Evolutionary conservation across 2,329 filamentous ascomycete species (phyloP).

Genomic region (Chaetomium strumarium): DNA sequence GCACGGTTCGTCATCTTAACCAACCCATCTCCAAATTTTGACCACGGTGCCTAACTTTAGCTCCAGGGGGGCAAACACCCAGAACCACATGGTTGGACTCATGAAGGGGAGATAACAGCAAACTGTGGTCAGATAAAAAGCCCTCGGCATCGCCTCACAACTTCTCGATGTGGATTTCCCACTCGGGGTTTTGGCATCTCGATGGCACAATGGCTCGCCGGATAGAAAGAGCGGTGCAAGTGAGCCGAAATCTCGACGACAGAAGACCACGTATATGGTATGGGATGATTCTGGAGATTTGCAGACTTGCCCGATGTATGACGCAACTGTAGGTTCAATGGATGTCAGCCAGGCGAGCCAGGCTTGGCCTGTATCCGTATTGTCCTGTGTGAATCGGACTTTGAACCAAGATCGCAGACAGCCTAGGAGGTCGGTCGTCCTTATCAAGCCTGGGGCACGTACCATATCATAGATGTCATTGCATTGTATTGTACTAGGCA

Average conservation of each 20-base stretch:
- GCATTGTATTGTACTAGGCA: too few relatives aligned
- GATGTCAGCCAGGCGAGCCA: background rate
- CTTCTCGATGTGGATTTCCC: background rate
- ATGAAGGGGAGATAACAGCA: slow-evolving; percentile 1
- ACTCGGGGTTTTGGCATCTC: too few relatives aligned
- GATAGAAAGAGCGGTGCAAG: too few relatives aligned
- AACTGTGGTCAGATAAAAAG: slow-evolving; percentile 3
- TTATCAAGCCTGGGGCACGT: background rate
- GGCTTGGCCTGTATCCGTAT: too few relatives aligned
- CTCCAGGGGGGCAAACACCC: background rate
- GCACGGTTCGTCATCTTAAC: too few relatives aligned
- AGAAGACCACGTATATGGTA: too few relatives aligned
- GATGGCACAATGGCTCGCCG: too few relatives aligned
- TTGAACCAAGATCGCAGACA: background rate
- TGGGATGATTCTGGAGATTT: background rate
- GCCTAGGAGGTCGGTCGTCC: background rate
- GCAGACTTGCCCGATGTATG: background rate
- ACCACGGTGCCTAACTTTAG: background rate
- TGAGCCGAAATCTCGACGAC: too few relatives aligned
- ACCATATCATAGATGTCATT: background rate
- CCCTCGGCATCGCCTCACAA: background rate
- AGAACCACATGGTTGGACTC: background rate
- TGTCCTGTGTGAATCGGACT: too few relatives aligned
- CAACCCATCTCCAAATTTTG: background rate
- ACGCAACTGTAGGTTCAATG: too few relatives aligned